phyloP scores from a whole-genome alignment of 176 grass and related monocot species.

The Melocanna baccifera region DNA sequence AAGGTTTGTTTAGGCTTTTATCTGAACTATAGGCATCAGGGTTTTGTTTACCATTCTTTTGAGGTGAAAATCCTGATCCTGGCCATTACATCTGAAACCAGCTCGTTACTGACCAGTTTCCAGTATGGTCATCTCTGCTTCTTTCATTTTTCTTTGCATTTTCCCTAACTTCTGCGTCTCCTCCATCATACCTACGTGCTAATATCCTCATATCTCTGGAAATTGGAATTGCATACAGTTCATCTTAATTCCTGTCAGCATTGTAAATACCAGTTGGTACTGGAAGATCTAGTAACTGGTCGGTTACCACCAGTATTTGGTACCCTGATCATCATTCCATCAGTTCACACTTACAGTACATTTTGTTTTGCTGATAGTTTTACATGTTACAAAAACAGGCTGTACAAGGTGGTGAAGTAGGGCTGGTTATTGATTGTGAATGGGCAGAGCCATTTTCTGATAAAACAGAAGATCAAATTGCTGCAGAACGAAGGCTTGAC shows the following conservation, averaged over 20 bases:
- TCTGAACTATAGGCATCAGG: background rate
- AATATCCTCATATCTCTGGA: background rate
- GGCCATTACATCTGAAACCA: background rate
- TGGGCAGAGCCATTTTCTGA: slow-evolving; percentile 92
- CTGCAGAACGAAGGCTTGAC: slow-evolving; percentile 68
- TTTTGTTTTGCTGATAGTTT: slow-evolving; percentile 40
- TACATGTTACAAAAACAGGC: slow-evolving; percentile 43
- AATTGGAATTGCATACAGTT: background rate
- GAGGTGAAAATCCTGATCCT: background rate
- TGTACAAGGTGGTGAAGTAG: slow-evolving; percentile 85
- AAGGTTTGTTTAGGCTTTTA: slow-evolving; percentile 47
- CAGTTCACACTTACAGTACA: background rate
- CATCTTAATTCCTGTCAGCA: background rate
- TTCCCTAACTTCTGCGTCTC: background rate
- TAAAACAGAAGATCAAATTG: slow-evolving; percentile 68
- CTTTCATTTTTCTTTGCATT: background rate
- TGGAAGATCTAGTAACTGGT: background rate
- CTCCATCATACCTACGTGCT: background rate
- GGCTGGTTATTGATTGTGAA: slow-evolving; percentile 92
- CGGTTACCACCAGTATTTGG: background rate
- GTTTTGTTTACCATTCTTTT: background rate
- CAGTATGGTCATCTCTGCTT: background rate
- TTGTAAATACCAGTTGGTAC: background rate
- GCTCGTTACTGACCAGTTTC: background rate
- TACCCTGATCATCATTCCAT: background rate